Conservation (phyloP, 2,329 filamentous ascomycete genomes). For the Aureobasidium melanogenum region DNA sequence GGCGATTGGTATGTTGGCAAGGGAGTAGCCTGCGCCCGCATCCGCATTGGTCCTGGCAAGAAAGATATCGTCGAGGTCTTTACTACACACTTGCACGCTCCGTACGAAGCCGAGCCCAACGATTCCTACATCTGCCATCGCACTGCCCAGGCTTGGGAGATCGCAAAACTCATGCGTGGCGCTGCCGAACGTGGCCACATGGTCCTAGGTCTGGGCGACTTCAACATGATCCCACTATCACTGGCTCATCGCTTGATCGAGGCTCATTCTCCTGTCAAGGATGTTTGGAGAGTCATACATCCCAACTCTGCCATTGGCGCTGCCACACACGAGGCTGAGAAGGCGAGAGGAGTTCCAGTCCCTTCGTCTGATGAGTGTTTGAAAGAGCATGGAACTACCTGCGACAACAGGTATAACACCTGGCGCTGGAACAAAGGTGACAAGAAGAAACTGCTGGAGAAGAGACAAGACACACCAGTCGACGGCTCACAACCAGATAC, state of each 20-base stretch:
- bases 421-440: slow-evolving; percentile 78
- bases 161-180: slow-evolving; percentile 76
- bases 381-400: slow-evolving; percentile 73
- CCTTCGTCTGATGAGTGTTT: slow-evolving; percentile 75
- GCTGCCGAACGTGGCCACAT: slow-evolving; percentile 74
- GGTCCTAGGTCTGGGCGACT: slow-evolving; percentile 81
- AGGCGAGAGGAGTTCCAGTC: slow-evolving; percentile 54
- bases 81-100: slow-evolving; percentile 85
- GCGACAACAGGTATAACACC: slow-evolving; percentile 78
- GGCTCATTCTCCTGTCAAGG: slow-evolving; percentile 64
- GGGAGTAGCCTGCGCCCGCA: slow-evolving; percentile 74
- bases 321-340: slow-evolving; percentile 57
- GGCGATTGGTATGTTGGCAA: slow-evolving; percentile 98
- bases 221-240: slow-evolving; percentile 89
- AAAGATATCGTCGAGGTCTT: slow-evolving; percentile 78
- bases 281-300: slow-evolving; percentile 77
- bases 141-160: slow-evolving; percentile 89
- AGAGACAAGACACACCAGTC: slow-evolving; percentile 55
- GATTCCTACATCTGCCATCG: slow-evolving; percentile 88
- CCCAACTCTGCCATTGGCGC: slow-evolving; percentile 76
- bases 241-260: slow-evolving; percentile 77
- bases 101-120: slow-evolving; percentile 69
- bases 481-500: slow-evolving; percentile 60
- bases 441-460: slow-evolving; percentile 54
- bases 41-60: slow-evolving; percentile 57